These are phyloP conservation scores for Ascobolus immersus DNA, from an alignment of 495 filamentous ascomycete species.

Conservation along the genomic window DNA sequence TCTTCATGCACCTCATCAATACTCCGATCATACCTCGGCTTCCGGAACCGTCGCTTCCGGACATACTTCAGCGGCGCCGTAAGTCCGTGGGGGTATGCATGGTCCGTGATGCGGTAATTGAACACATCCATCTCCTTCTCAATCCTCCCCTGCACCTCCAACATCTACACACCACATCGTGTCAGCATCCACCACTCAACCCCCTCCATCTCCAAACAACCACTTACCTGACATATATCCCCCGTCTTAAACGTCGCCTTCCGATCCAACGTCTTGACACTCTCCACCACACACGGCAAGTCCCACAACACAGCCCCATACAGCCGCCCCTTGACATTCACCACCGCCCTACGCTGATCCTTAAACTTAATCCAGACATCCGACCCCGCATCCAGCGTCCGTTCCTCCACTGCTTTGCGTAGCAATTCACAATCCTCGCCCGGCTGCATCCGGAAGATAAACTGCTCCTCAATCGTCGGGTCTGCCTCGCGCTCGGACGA, in stretches of 20 bases:
- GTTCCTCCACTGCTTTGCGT: conserved; percentile 39
- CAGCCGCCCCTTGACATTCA: conserved; percentile 38
- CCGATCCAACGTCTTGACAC: conserved; percentile 89
- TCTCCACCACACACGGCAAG: conserved; percentile 73
- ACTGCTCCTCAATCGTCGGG: conserved; percentile 63
- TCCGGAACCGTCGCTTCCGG: conserved; percentile 62
- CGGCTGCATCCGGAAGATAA: conserved; percentile 68
- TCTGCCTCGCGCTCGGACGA: conserved; percentile 71
- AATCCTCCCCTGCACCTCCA: no score
- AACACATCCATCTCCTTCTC: no score
- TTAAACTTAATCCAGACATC: conserved; percentile 60
- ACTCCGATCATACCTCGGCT: conserved; percentile 52
- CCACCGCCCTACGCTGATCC: conserved; percentile 42
- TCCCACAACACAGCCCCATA: conserved; percentile 73
- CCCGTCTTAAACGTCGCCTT: conserved; percentile 77
- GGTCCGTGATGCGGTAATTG: conserved; percentile 24
- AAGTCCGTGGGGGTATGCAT: conserved; percentile 73
- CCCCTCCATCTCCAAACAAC: conserved; percentile 51
- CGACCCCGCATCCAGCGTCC: conserved; percentile 44
- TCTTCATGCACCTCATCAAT: conserved; percentile 72
- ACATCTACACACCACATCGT: no score
- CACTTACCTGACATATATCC: conserved; percentile 59
- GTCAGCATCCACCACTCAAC: conserved; percentile 45
- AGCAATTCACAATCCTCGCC: conserved; percentile 67
- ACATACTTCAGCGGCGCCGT: conserved; percentile 78